Base-by-base conservation (phyloP, 345 rosid genomes). In the Noccaea caerulescens region DNA sequence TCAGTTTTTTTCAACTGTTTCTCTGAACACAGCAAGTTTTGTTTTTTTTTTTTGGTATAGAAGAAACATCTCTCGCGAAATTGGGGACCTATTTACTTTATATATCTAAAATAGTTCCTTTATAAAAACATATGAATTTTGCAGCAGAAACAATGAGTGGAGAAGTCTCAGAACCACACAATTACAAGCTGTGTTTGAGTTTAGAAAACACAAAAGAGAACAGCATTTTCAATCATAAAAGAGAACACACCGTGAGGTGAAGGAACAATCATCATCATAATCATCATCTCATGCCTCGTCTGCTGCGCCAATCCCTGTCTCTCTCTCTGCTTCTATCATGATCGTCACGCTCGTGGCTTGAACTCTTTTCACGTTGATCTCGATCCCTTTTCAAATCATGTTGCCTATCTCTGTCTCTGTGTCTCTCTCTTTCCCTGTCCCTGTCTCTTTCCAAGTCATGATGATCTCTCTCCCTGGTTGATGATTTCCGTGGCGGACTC, bases 281-380 rank as follows among this genome's bases (percentile, higher is more conserved):
- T n/a, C 34, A 71, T 68, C 73, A 76, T 70, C 76, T 70, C 10
- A 32, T 10, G 62, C 71, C 67, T 44, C 97, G 85, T 74, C 94
- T 80, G 75, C 94, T 80, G 75, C 90, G 82, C 81, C 93, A 77
- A 44, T 87, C 91, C 67, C 91, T 79, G 49, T 89, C 97, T 69
- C 88, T 85, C 47, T 84, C 94, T 73, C 85, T 84, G 78, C 84
- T 73, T 80, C 86, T 81, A 60, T 82, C 92, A 58, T 85, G 83
- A 66, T 86, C 91, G 30, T 86, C 87, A 74, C 88, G 66, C 59
- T 88, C 91, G 66, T 78, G 83, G 82, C 95, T 89, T 72, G 84
- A 83, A 69, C 95, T 88, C 83, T 86, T 91, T 71, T 93, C 98
- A 1, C 80, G 85, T 3, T 80, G 84, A 12, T 85, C 85, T 32